These are phyloP conservation scores for Vigna unguiculata DNA, from an alignment of 306 rosid genomes.

Conservation along the genomic window DNA sequence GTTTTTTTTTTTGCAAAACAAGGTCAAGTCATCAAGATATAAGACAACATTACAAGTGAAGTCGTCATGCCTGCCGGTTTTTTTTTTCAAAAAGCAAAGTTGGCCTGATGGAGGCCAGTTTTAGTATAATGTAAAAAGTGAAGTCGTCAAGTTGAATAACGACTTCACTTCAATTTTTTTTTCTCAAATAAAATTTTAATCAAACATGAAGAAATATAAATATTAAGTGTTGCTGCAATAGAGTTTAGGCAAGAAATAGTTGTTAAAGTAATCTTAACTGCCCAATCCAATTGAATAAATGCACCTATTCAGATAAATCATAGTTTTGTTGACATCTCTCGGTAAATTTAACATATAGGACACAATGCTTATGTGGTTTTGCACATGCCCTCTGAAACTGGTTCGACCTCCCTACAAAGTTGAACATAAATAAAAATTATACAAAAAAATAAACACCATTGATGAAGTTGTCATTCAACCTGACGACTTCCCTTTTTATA, in stretches of 20 bases:
- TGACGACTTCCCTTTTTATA: too few species aligned
- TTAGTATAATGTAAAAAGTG: too few species aligned
- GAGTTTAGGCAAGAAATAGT: slow-evolving; percentile 82
- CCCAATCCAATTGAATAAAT: slow-evolving; percentile 89
- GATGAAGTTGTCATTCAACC: too few species aligned
- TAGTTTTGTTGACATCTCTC: slow-evolving; percentile 61
- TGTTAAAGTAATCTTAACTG: slow-evolving; percentile 93
- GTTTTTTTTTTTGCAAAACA: too few species aligned
- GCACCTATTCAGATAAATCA: slow-evolving; percentile 71
- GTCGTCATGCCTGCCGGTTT: too few species aligned
- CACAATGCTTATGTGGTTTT: slow-evolving; percentile 69
- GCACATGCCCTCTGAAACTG: slow-evolving; percentile 76
- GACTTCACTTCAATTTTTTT: too few species aligned
- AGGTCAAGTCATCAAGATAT: too few species aligned
- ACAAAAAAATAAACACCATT: neutral
- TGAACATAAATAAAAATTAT: neutral
- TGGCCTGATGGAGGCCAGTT: too few species aligned
- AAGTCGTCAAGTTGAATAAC: too few species aligned
- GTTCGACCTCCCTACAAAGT: slow-evolving; percentile 73
- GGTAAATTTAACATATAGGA: slow-evolving; percentile 64
- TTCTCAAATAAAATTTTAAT: neutral
- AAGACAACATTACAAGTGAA: too few species aligned
- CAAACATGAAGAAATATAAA: neutral
- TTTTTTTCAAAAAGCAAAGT: too few species aligned
- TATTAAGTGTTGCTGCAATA: slow-evolving; percentile 64